Conservation (phyloP, 108 stramenopile species). For the Cyclotella atomus region DNA sequence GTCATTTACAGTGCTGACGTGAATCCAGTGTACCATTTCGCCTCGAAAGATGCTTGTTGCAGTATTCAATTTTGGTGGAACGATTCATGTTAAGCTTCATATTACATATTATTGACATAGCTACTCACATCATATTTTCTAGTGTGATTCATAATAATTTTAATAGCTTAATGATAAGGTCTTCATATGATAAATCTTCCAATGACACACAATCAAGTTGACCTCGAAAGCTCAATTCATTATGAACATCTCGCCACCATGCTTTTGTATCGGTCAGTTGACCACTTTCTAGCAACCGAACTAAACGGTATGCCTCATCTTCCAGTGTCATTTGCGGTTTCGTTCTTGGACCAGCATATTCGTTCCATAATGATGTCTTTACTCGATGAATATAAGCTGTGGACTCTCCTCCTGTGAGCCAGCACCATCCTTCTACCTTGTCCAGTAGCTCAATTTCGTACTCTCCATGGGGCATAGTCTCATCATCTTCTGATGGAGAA, state of each 20-base stretch:
- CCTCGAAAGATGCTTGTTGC: neutral
- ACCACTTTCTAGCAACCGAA: constrained; percentile 53
- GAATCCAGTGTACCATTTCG: neutral
- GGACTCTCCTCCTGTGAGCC: constrained; percentile 72
- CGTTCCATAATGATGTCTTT: constrained; percentile 51
- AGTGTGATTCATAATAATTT: neutral
- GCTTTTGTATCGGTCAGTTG: constrained; percentile 41
- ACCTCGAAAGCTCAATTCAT: constrained; percentile 71
- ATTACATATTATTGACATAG: neutral
- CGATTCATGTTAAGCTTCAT: neutral
- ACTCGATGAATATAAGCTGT: constrained; percentile 81
- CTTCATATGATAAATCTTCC: constrained; percentile 16
- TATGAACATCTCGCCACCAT: constrained; percentile 59
- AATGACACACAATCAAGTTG: constrained; percentile 50
- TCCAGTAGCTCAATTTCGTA: constrained; percentile 74
- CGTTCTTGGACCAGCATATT: constrained; percentile 36
- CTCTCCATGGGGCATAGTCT: constrained; percentile 51
- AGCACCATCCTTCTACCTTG: constrained; percentile 63
- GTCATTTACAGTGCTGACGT: neutral
- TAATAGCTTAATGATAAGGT: neutral
- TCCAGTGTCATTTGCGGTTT: constrained; percentile 44
- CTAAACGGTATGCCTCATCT: constrained; percentile 56
- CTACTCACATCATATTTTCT: neutral
- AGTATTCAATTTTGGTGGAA: neutral
- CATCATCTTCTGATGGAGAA: constrained; percentile 52